Evolutionary conservation across 176 grass and related monocot genomes (phyloP).

Genomic region (Triticum turgidum): DNA sequence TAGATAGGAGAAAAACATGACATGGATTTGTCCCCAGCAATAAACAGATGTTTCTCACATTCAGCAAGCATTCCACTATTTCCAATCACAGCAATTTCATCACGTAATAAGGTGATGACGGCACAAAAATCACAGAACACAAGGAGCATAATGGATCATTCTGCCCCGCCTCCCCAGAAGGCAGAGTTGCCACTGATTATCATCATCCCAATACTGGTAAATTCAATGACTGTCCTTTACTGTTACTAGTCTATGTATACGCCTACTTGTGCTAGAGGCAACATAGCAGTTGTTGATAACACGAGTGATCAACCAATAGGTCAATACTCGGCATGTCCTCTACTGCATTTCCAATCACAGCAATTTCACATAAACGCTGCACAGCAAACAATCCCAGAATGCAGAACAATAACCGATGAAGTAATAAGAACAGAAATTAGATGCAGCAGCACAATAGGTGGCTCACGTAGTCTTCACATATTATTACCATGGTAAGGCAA

Average conservation of each 20-base stretch:
- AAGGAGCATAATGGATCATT: neutral
- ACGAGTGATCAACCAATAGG: neutral
- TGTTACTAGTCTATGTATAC: neutral
- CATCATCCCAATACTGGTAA: neutral
- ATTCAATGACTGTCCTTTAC: neutral
- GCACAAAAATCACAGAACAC: neutral
- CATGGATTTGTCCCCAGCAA: neutral
- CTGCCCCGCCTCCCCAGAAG: neutral
- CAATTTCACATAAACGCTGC: neutral
- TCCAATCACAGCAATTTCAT: neutral
- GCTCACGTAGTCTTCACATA: conserved; percentile 32
- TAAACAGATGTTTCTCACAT: neutral
- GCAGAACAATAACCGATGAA: neutral
- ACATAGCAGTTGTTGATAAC: neutral
- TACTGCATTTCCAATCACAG: neutral
- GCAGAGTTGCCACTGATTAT: neutral
- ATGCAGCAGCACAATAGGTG: neutral
- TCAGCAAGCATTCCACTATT: neutral
- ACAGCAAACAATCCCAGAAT: neutral
- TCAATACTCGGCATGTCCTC: neutral
- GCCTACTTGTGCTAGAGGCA: neutral
- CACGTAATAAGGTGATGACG: neutral
- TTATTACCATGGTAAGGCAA: conserved; percentile 31
- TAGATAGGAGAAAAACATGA: neutral
- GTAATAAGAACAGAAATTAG: neutral